Base-by-base conservation (phyloP, 805 yeast genomes). In the Torulaspora microellipsoides region DNA sequence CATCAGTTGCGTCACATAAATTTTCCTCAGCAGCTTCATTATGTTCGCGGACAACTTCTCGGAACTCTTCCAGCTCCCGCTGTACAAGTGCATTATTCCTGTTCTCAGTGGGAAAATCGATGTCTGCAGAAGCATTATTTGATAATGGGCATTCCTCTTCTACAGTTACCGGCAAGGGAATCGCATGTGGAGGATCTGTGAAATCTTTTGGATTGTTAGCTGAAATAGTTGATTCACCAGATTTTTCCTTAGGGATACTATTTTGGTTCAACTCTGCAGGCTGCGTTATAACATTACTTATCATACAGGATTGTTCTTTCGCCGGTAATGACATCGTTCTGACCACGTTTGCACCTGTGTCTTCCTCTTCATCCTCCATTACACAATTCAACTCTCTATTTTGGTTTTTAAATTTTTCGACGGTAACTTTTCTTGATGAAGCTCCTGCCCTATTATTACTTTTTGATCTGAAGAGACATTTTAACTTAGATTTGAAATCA, bases 31-130 rank as follows among this genome's bases (percentile, higher is more conserved):
- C 61, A 2, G 52, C 62, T 17, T 58, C 63, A 12, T 44, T 58
- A 36, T 48, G 60, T 32, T 52, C 62, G 13, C 50, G 43, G 4
- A 55, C 45, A 8, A 55, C 51, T 17, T 53, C 43, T 34, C 52
- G 95, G 56, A 81, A 64, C 37, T 78, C 82, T 36, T 96, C 73
- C 36, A 77, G 73, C 29, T 74, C 79, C 12, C 87, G 60, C 46
- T 90, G 95, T 38, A 86, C 69, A 2, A 38, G 38, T 25, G 43
- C 29, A 23, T 34, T 47, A 25, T 36, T 29, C 38, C 38, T 27
- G 8, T 7, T 3, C 28, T 40, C 38, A 10, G 33, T 38, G 17
- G 43, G 43, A 10, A 29, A 15, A 3, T 33, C 34, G 23, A 12
- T 6, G n/a, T 40, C 43, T 7, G 28, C 17, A 2, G 43, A 40